Evolutionary conservation across 805 yeast genomes (phyloP).

Genomic region (Zygosaccharomyces pseudorouxii): DNA sequence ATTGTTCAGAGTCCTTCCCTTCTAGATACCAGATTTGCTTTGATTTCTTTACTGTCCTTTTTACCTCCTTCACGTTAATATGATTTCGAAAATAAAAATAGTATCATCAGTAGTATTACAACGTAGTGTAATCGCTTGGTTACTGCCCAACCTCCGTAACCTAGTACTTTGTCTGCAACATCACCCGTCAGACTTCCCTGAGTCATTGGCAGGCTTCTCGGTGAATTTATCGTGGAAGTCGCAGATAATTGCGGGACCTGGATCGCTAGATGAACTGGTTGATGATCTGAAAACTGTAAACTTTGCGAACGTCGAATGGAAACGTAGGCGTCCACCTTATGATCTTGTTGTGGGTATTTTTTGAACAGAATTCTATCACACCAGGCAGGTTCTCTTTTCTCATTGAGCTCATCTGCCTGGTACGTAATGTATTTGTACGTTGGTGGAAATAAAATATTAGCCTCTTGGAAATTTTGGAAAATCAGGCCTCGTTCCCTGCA

Average conservation of each 20-base stretch:
- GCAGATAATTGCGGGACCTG: slow-evolving; percentile 38
- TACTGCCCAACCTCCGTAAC: slow-evolving; percentile 29
- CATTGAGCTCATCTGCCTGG: slow-evolving; percentile 41
- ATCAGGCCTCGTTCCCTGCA: slow-evolving; percentile 39
- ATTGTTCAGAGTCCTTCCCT: not conserved
- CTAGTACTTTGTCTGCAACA: slow-evolving; percentile 20
- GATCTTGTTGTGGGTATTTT: slow-evolving; percentile 33
- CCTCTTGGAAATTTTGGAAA: slow-evolving; percentile 63
- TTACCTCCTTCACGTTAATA: not conserved
- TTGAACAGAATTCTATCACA: slow-evolving; percentile 77
- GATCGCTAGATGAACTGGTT: slow-evolving; percentile 61
- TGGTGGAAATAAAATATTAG: slow-evolving; percentile 63
- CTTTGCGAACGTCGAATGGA: slow-evolving; percentile 39
- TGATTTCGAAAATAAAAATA: not conserved
- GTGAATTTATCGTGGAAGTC: not conserved
- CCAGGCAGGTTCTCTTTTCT: slow-evolving; percentile 76
- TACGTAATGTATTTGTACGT: slow-evolving; percentile 65
- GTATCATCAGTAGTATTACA: slow-evolving; percentile 5
- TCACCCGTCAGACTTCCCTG: slow-evolving; percentile 13
- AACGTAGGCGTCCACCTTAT: slow-evolving; percentile 40
- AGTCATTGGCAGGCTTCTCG: slow-evolving; percentile 1
- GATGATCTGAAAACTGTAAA: slow-evolving; percentile 66
- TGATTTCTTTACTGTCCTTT: not conserved
- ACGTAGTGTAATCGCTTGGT: slow-evolving; percentile 12
- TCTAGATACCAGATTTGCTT: not conserved